Percentiles rank a stretch among this genome's conserved stretches.
Evolutionary conservation across 2,329 filamentous ascomycete species (phyloP).

Genomic region (Sporothrix protearum): DNA sequence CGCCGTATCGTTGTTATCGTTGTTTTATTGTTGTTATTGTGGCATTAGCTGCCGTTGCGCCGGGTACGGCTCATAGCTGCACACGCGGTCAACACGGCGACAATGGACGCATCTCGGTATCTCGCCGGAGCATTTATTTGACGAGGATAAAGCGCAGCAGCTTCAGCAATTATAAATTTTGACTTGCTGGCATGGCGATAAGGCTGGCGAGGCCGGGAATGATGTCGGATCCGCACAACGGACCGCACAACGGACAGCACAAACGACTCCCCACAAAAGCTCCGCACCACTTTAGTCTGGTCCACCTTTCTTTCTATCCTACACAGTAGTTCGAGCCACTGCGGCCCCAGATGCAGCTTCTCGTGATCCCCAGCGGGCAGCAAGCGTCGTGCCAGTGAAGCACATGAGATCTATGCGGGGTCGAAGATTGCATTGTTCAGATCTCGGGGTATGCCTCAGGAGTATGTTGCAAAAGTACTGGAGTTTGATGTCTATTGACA

Average conservation of each 20-base stretch:
- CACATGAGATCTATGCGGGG: background rate
- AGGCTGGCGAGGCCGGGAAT: too few species aligned
- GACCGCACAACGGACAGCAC: background rate
- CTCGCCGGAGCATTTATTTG: slow-evolving; percentile 3
- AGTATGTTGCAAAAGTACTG: background rate
- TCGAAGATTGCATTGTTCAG: background rate
- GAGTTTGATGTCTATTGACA: background rate
- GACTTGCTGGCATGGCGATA: too few species aligned
- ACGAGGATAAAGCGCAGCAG: too few species aligned
- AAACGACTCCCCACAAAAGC: background rate
- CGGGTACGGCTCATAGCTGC: background rate
- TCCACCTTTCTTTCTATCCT: background rate
- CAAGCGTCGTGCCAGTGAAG: background rate
- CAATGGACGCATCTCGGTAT: background rate
- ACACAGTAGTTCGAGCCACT: too few species aligned
- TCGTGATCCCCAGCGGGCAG: background rate
- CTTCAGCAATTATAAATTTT: too few species aligned
- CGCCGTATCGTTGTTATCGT: background rate
- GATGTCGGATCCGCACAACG: background rate
- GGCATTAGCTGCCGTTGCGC: background rate
- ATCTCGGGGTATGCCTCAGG: background rate
- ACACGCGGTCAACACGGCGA: background rate
- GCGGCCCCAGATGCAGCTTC: background rate
- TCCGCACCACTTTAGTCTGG: background rate
- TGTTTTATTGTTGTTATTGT: background rate